A percentile compares a stretch with the other conserved stretches of the same genome.
phyloP scores from a whole-genome alignment of 495 filamentous ascomycete species.

The Xylaria intraflava region DNA sequence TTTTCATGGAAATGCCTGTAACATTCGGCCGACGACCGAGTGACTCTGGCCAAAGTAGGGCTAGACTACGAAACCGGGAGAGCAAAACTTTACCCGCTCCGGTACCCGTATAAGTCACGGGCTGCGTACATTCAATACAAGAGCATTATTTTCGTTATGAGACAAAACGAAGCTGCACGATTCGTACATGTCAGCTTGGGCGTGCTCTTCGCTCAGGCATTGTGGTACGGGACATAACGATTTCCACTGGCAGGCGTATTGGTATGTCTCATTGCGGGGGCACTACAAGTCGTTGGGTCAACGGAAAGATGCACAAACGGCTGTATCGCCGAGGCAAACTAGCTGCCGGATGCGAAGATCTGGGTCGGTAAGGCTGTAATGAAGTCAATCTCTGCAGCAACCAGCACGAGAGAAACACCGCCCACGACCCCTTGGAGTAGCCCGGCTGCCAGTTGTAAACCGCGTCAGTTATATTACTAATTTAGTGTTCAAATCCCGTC shows the following conservation, averaged over 20 bases:
- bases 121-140: neutral
- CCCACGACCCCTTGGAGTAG: neutral
- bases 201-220: neutral
- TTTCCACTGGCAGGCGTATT: constrained; percentile 12
- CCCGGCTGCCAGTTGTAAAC: constrained; percentile 1
- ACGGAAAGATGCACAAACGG: constrained; percentile 19
- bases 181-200: neutral
- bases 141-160: neutral
- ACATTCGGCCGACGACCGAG: neutral
- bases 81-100: neutral
- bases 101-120: neutral
- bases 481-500: constrained; percentile 10
- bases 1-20: neutral
- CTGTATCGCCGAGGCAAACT: constrained; percentile 10
- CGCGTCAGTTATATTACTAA: constrained; percentile 1
- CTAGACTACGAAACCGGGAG: neutral
- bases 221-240: constrained; percentile 15
- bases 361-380: constrained; percentile 6
- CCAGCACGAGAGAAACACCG: constrained; percentile 15
- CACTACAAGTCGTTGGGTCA: constrained; percentile 17
- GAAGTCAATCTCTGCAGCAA: constrained; percentile 18
- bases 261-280: constrained; percentile 10
- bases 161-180: neutral
- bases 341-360: neutral
- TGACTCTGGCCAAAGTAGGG: neutral